Evolutionary conservation across 441 rosid genomes (phyloP).

Genomic region (Syzygium syzygioides): DNA sequence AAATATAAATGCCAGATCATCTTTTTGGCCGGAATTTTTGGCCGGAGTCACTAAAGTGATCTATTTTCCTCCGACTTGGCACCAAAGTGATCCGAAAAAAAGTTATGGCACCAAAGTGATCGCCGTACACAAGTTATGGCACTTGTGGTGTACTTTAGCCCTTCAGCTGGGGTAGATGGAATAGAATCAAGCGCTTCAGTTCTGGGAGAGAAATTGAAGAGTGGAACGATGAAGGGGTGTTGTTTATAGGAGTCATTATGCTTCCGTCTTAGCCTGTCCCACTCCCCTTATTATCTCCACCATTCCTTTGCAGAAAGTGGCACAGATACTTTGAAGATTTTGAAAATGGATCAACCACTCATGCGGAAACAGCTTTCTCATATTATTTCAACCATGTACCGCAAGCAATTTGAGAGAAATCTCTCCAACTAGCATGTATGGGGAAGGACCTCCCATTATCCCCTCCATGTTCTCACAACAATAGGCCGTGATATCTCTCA

Average conservation of each 20-base stretch:
- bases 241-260: background rate
- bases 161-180: accelerated
- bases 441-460: background rate
- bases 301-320: accelerated
- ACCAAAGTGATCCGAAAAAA: no score
- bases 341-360: background rate
- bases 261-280: background rate
- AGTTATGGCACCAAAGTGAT: no score
- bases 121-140: no score
- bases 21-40: no score
- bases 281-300: background rate
- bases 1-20: no score
- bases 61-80: no score
- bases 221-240: background rate
- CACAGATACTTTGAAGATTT: background rate
- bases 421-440: accelerated
- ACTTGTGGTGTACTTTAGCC: no score
- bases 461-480: accelerated
- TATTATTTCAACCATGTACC: accelerated
- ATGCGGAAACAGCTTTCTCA: background rate
- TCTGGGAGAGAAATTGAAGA: background rate
- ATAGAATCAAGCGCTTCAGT: accelerated
- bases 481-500: accelerated
- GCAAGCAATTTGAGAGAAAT: background rate
- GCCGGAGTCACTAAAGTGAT: no score